Evolutionary conservation across 1,139 yeast species (phyloP), one percentile per base, ranked within the genome.

Genomic region (Scheffersomyces insectosa): DNA sequence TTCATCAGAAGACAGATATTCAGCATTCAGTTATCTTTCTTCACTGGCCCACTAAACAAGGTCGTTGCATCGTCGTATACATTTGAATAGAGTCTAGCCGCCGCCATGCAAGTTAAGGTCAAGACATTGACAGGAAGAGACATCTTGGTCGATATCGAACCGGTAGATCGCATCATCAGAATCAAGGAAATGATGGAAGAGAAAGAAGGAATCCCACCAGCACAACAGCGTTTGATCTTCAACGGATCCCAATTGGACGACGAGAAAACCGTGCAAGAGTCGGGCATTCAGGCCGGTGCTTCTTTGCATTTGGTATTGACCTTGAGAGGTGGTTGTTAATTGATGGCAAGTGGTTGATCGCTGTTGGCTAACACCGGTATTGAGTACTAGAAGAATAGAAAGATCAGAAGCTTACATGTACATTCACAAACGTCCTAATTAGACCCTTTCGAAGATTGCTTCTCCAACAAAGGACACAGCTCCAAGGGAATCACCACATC

Each of bases 201-300:
- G 60, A 88, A 90, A 60, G 99, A 93, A 64, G 99, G 99, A 3
- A 93, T 93, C 46, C 97, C 98, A 4, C 98, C 99, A 15, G 83
- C 89, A 28, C 99, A 93, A 66, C 99, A 93, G 65, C 79, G 97
- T 55, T 79, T 93, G 52, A 86, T 93, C 59, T 90, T 82, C 68
- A 85, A 88, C 47, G 99, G 99, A 15, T 88, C 90, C 56, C 97
- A 91, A 68, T 80, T 93, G 83, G 84, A 83, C 52, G 96, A 88
- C 58, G 88, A 85, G 28, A 75, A 78, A 55, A 81, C 90, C 1
- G 82, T 87, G 10, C 79, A 73, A 42, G 81, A 78, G 41, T 85
- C 89, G 48, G 88, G 88, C 4, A 76, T 81, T 38, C 70, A 65
- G 39, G 82, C 88, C 2, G 97, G 97, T 9, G 80, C 93, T 40